These are phyloP conservation scores for Nymphaea colorata DNA, from an alignment of 164 flowering plant genomes.

Conservation along the genomic window DNA sequence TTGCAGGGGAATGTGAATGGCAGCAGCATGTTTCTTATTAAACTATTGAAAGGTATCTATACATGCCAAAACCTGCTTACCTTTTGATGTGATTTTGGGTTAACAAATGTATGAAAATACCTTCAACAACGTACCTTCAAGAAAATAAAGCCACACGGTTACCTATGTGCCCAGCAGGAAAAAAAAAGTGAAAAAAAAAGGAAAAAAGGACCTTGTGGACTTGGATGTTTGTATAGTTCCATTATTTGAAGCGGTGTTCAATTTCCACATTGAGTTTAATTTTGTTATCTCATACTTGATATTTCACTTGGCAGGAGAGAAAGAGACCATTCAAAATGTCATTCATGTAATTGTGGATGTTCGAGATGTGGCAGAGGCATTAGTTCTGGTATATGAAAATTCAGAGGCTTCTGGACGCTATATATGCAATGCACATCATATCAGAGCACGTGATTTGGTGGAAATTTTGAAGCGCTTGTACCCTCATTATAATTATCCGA, in stretches of 20 bases:
- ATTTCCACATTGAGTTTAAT: no score
- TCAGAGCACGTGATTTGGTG: constrained; percentile 3
- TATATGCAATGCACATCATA: constrained; percentile 5
- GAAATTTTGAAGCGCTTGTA: constrained; percentile 10
- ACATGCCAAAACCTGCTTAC: neutral
- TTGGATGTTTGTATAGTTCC: no score
- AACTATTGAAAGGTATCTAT: neutral
- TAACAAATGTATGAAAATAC: no score
- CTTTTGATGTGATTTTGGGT: neutral
- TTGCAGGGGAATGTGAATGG: constrained; percentile 1
- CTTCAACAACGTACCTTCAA: no score
- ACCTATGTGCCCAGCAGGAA: no score
- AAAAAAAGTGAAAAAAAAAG: no score
- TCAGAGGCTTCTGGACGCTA: constrained; percentile 15
- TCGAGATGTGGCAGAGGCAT: constrained; percentile 9
- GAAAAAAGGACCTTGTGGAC: no score
- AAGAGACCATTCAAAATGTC: constrained; percentile 4
- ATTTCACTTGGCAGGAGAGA: neutral
- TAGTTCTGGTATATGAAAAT: constrained; percentile 10
- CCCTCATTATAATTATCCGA: constrained; percentile 11
- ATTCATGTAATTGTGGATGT: constrained; percentile 4
- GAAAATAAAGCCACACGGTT: no score
- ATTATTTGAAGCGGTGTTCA: no score
- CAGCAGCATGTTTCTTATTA: constrained; percentile 3
- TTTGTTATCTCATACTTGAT: no score